Evolutionary conservation across 129 eudicot genomes (phyloP).

Genomic region (Lactuca sativa): DNA sequence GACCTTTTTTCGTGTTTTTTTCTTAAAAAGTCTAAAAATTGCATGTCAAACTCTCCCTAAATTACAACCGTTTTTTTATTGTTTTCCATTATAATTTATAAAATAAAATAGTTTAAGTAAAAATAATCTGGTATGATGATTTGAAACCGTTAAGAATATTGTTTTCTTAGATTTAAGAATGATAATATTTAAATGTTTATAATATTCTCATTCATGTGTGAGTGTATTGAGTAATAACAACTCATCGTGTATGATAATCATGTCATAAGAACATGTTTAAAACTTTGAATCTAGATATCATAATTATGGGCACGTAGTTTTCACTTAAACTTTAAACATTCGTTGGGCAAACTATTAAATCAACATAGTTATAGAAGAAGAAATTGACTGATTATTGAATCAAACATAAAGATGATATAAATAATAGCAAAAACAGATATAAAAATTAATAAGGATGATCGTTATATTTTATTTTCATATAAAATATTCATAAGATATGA

Average conservation of each 20-base stretch:
- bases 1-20: too few relatives aligned
- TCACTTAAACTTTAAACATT: conserved; percentile 6
- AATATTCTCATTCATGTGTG: conserved; percentile 23
- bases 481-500: too few relatives aligned
- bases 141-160: not conserved
- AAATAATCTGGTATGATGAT: not conserved
- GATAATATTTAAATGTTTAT: not conserved
- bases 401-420: not conserved
- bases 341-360: not conserved
- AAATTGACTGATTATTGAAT: not conserved
- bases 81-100: not conserved
- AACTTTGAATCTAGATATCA: conserved; percentile 28
- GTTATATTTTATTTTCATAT: not conserved
- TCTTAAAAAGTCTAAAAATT: too few relatives aligned
- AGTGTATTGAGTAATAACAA: conserved; percentile 29
- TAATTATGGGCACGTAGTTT: conserved; percentile 24
- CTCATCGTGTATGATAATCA: conserved; percentile 37
- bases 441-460: not conserved
- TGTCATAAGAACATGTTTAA: conserved; percentile 27
- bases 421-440: too few relatives aligned
- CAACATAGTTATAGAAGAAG: not conserved
- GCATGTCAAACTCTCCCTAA: too few relatives aligned
- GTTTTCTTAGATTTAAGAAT: conserved; percentile 9
- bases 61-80: too few relatives aligned
- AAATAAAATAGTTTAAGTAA: not conserved